phyloP scores from a whole-genome alignment of 768 basidiomycete genomes.

The Xerocomus spinulosus region DNA sequence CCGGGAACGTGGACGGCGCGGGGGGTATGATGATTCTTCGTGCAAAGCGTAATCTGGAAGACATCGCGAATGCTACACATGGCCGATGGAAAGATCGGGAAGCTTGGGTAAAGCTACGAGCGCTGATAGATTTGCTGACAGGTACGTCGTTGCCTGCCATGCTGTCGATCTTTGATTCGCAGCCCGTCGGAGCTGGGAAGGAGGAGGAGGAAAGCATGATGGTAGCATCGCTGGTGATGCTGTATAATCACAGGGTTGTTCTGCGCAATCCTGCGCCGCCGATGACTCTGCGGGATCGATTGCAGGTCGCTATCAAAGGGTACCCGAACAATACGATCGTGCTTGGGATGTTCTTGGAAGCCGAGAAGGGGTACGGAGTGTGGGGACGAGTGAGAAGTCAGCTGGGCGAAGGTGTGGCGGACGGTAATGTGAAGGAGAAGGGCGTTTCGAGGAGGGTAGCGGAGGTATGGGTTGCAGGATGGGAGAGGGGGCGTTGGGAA shows the following conservation, averaged over 20 bases:
- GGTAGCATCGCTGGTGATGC: conserved; percentile 51
- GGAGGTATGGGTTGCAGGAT: conserved; percentile 78
- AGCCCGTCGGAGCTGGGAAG: conserved; percentile 17
- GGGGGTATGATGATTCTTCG: conserved; percentile 55
- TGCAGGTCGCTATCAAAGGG: conserved; percentile 46
- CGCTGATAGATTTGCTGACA: conserved; percentile 60
- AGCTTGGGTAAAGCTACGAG: conserved; percentile 61
- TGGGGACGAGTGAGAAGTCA: conserved; percentile 68
- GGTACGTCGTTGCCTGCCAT: conserved; percentile 38
- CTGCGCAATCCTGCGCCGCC: conserved; percentile 59
- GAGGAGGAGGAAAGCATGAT: conserved; percentile 46
- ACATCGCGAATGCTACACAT: conserved; percentile 32
- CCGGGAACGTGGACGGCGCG: conserved; percentile 49
- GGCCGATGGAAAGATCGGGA: conserved; percentile 53
- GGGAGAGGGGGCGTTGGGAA: conserved; percentile 71
- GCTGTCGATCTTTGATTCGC: conserved; percentile 36
- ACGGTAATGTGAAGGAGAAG: conserved; percentile 43
- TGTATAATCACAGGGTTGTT: conserved; percentile 54
- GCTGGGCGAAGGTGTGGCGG: conserved; percentile 41
- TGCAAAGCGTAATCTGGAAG: conserved; percentile 60
- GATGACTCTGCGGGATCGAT: conserved; percentile 51
- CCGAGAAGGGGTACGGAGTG: conserved; percentile 69
- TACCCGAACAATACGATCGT: conserved; percentile 72
- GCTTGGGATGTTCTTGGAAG: conserved; percentile 70
- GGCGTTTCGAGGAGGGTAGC: conserved; percentile 53